Conservation (phyloP, 1,139 yeast species). For the Candida freyschussii region DNA sequence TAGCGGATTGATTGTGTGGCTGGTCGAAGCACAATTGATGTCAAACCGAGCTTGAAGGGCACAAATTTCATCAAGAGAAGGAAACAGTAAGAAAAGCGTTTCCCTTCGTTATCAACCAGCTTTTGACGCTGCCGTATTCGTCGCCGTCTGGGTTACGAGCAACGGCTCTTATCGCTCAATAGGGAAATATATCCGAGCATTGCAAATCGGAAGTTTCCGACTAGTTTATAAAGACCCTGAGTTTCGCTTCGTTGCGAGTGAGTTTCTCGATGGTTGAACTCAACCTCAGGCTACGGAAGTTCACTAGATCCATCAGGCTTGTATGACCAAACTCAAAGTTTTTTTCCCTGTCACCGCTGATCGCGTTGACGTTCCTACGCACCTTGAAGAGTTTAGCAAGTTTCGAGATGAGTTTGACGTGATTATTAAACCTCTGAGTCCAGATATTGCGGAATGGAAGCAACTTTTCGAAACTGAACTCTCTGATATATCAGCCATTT, state of each 20-base stretch:
- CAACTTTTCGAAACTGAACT: slow-evolving; percentile 17
- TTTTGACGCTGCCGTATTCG: no score
- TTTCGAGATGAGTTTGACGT: slow-evolving; percentile 19
- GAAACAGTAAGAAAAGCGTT: neutral
- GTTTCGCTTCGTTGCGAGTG: no score
- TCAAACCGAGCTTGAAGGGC: slow-evolving; percentile 2
- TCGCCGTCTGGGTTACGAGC: no score
- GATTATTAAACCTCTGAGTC: slow-evolving; percentile 5
- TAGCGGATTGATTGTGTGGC: neutral
- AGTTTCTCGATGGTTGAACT: no score
- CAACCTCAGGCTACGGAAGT: no score
- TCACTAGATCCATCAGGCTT: no score
- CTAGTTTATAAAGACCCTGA: no score
- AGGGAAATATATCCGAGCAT: no score
- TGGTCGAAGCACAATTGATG: neutral
- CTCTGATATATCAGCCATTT: slow-evolving; percentile 47
- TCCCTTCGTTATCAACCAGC: no score
- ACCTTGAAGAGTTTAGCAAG: slow-evolving; percentile 22
- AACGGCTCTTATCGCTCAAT: no score
- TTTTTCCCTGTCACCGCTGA: slow-evolving; percentile 13
- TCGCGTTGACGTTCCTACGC: slow-evolving; percentile 22
- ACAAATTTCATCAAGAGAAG: slow-evolving; percentile 4
- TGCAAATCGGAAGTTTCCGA: no score
- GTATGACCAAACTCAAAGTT: slow-evolving; percentile 18
- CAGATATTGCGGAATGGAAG: slow-evolving; percentile 8